phyloP scores from a whole-genome alignment of 2,329 filamentous ascomycete genomes.

The Cladorrhinum sp. region DNA sequence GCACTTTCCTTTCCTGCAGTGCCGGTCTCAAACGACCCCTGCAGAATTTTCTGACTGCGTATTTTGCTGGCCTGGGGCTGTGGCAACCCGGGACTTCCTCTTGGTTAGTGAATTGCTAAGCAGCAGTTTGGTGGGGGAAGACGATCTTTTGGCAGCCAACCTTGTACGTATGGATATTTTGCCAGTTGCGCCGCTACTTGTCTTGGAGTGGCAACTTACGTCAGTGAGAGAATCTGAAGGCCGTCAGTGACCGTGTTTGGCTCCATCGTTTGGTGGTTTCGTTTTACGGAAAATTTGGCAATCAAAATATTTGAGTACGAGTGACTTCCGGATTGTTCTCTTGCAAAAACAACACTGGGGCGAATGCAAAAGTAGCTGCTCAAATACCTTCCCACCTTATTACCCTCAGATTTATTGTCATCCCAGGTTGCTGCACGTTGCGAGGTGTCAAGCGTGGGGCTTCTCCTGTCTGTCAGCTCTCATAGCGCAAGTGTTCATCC shows the following conservation, averaged over 20 bases:
- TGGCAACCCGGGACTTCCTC: constrained; percentile 2
- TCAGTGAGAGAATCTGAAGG: constrained; percentile 2
- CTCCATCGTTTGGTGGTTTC: constrained; percentile 9
- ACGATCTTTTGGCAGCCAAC: neutral
- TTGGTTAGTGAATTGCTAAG: constrained; percentile 9
- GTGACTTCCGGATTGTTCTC: too few relatives aligned
- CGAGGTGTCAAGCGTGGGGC: neutral
- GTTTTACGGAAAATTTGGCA: neutral
- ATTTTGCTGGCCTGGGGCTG: neutral
- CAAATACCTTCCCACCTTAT: too few relatives aligned
- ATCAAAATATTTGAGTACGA: neutral
- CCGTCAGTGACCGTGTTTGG: constrained; percentile 11
- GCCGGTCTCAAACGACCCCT: neutral
- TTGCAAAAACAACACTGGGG: neutral
- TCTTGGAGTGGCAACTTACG: constrained; percentile 5
- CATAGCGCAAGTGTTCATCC: neutral
- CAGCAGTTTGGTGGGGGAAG: constrained; percentile 2
- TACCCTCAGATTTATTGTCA: too few relatives aligned
- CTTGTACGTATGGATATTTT: too few relatives aligned
- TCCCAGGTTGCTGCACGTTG: too few relatives aligned
- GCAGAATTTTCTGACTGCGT: neutral
- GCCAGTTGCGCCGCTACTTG: neutral
- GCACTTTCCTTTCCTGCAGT: neutral
- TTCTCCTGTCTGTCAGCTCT: neutral
- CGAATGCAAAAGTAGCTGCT: neutral